Base-by-base conservation (phyloP, 2,329 filamentous ascomycete genomes). In the Pseudocercospora vitis region DNA sequence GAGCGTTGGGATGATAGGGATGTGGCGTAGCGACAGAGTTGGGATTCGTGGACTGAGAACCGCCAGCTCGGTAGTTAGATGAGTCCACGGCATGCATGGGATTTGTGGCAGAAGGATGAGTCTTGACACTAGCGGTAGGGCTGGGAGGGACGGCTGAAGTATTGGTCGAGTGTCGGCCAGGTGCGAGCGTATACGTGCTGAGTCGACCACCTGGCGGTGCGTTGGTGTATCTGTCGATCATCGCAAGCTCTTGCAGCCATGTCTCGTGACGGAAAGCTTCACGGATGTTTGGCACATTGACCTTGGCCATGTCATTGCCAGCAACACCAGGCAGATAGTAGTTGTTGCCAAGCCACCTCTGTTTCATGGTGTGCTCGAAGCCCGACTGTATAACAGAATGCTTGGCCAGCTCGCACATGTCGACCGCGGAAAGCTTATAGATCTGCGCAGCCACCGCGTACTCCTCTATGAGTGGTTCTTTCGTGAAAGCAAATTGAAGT, bases 401-500 rank as follows among this genome's bases (percentile, higher is more conserved):
- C 74, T 96, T 96, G 19, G 94, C 94, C 53, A 99, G 74, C 74
- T 99, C 94, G 69, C 94, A 97, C 94, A 99, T 99, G 67, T 99
- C 94, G 3, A 97, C 91, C 0, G 92, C 88, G 66, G 86, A 95
- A 32, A 99, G 83, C 74, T 97, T 97, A 76, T 97, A 99, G 55
- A 99, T 99, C 73, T 99, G 94, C 3, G 94, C 94, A 3, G 94
- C 94, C 7, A 99, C 94, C 0, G 92, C 91, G 68, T 99, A 99
- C 69, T 99, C 94, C 71, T 99, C 94, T 62, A 99, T 99, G 53
- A 99, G 75, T 1, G 94, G 94, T 71, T 99, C 94, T 67, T 97
- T 99, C 4, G 94, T 99, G 69, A 96, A 99, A 2, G 94, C 94
- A 70, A 99, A 99, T 68, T 99, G 94, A 42, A 99, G 79, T 18